Evolutionary conservation across 306 rosid species (phyloP).

Genomic region (Pterocarpus santalinus): DNA sequence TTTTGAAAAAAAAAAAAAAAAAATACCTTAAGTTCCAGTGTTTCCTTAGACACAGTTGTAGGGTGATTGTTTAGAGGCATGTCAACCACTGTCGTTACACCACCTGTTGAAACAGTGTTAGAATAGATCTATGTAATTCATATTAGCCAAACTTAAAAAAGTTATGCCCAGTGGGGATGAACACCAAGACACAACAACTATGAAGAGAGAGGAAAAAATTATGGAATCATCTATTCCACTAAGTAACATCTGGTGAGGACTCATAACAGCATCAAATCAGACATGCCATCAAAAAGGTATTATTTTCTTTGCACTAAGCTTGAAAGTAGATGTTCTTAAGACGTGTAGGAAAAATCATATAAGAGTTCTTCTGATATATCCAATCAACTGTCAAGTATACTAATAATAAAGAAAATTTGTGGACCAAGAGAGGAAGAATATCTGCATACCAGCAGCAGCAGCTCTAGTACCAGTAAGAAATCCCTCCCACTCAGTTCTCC

Average conservation of each 20-base stretch:
- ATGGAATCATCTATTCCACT: conserved; percentile 7
- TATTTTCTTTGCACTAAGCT: conserved; percentile 11
- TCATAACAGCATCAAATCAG: conserved; percentile 6
- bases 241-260: conserved; percentile 16
- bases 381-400: conserved; percentile 34
- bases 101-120: conserved; percentile 66
- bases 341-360: background rate
- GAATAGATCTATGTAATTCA: conserved; percentile 37
- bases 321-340: conserved; percentile 22
- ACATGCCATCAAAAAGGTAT: background rate
- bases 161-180: conserved; percentile 1
- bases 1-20: background rate
- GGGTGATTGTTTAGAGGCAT: conserved; percentile 96
- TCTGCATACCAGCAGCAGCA: conserved; percentile 90
- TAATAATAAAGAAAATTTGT: conserved; percentile 10
- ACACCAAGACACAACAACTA: background rate
- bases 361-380: conserved; percentile 19
- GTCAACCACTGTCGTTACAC: conserved; percentile 91
- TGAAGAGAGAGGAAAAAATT: background rate
- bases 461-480: conserved; percentile 91
- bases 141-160: conserved; percentile 27
- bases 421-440: conserved; percentile 31
- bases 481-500: conserved; percentile 96
- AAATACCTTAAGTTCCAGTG: conserved; percentile 80
- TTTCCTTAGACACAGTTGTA: conserved; percentile 82